phyloP scores from a whole-genome alignment of 768 basidiomycete species.

The Tricholoma furcatifolium region DNA sequence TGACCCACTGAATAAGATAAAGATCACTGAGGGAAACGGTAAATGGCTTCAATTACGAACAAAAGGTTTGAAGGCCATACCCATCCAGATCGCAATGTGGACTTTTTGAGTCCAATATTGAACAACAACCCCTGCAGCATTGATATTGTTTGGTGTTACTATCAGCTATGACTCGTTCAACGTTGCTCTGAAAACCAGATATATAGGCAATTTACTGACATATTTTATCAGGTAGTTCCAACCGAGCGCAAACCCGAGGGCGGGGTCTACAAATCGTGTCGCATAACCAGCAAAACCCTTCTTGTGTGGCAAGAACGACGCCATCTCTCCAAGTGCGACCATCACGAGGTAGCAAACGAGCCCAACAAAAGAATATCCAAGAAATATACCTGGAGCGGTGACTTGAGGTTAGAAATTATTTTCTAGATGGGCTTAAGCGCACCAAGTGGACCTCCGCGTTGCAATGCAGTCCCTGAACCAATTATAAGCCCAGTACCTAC shows the following conservation, averaged over 20 bases:
- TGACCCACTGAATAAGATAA: constrained; percentile 53
- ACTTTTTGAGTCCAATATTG: constrained; percentile 46
- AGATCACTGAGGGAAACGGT: constrained; percentile 39
- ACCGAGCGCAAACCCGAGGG: constrained; percentile 65
- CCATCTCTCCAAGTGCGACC: constrained; percentile 52
- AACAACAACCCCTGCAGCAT: constrained; percentile 56
- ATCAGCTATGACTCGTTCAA: constrained; percentile 38
- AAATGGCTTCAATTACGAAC: background rate
- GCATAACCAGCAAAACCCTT: constrained; percentile 62
- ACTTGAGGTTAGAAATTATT: background rate
- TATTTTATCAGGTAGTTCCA: constrained; percentile 65
- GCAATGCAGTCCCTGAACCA: constrained; percentile 57
- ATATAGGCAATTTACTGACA: constrained; percentile 25
- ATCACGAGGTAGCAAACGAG: constrained; percentile 60
- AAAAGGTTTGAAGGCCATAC: constrained; percentile 28
- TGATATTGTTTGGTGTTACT: constrained; percentile 66
- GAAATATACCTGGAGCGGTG: constrained; percentile 20
- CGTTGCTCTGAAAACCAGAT: background rate
- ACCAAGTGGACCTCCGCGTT: constrained; percentile 54
- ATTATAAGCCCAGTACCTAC: constrained; percentile 57
- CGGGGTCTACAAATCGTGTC: constrained; percentile 65
- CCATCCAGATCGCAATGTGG: constrained; percentile 56
- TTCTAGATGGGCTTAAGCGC: constrained; percentile 1
- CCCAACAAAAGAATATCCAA: constrained; percentile 50
- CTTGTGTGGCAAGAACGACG: constrained; percentile 55